Evolutionary conservation across 164 flowering plant genomes (phyloP).

Genomic region (Tetracentron sinense): DNA sequence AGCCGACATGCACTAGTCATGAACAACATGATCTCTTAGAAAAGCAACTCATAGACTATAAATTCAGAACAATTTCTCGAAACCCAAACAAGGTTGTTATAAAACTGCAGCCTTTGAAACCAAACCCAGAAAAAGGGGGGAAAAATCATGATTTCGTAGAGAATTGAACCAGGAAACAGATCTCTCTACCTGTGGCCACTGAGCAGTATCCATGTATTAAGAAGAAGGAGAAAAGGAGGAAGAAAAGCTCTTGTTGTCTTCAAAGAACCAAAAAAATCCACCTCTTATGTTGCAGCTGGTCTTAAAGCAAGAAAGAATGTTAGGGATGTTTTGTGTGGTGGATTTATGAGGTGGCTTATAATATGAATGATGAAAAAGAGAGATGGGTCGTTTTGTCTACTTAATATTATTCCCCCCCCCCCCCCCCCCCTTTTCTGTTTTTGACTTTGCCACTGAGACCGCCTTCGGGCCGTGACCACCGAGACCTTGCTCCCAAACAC

Average conservation of each 20-base stretch:
- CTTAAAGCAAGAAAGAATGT: constrained; percentile 21
- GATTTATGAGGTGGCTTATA: constrained; percentile 10
- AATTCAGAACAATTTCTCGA: constrained; percentile 7
- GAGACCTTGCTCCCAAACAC: too few species aligned
- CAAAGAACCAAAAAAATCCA: constrained; percentile 9
- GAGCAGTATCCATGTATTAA: constrained; percentile 70
- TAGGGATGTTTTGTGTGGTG: constrained; percentile 17
- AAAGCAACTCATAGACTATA: constrained; percentile 14
- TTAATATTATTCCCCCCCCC: too few species aligned
- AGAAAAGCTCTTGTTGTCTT: constrained; percentile 6
- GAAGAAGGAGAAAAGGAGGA: constrained; percentile 20
- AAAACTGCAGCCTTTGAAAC: background rate
- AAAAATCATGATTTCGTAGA: constrained; percentile 1
- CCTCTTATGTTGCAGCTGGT: constrained; percentile 13
- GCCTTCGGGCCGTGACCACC: too few species aligned
- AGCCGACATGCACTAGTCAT: constrained; percentile 18
- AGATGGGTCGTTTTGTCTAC: constrained; percentile 13
- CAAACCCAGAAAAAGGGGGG: background rate
- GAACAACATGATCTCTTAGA: constrained; percentile 16
- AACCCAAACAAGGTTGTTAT: background rate
- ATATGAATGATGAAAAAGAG: constrained; percentile 1
- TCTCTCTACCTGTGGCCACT: constrained; percentile 72
- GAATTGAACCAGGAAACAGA: constrained; percentile 2
- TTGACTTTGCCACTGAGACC: too few species aligned
- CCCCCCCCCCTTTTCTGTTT: too few species aligned